A percentile compares a stretch with the other conserved stretches of the same genome.
phyloP scores from a whole-genome alignment of 2,329 filamentous ascomycete species.

The Alternaria sp. region DNA sequence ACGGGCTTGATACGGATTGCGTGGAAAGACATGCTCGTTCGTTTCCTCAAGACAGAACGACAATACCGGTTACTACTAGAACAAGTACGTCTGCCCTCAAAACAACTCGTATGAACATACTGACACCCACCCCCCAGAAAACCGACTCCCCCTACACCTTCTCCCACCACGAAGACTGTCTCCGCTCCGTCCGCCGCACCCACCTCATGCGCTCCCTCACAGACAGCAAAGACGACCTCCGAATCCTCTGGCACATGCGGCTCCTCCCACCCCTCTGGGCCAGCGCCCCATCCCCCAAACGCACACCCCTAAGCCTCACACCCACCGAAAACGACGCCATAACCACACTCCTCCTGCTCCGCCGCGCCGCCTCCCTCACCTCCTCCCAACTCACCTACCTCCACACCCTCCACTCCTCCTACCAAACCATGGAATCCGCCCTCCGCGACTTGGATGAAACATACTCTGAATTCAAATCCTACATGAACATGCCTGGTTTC shows the following conservation, averaged over 20 bases:
- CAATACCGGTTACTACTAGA: conserved; percentile 26
- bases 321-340: conserved; percentile 28
- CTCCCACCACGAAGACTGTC: conserved; percentile 34
- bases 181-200: conserved; percentile 35
- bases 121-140: conserved; percentile 14
- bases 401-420: conserved; percentile 23
- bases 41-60: conserved; percentile 32
- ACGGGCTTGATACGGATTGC: conserved; percentile 12
- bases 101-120: neutral
- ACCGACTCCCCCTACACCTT: conserved; percentile 24
- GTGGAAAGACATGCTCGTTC: conserved; percentile 34
- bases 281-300: conserved; percentile 10
- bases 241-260: conserved; percentile 31
- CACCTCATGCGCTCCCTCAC: conserved; percentile 22
- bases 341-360: conserved; percentile 26
- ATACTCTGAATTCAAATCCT: conserved; percentile 20
- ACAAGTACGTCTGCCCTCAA: conserved; percentile 9
- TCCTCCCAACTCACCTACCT: conserved; percentile 21
- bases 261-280: conserved; percentile 32
- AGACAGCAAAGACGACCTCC: conserved; percentile 14
- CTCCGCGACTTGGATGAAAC: conserved; percentile 9
- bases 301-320: conserved; percentile 11
- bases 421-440: conserved; percentile 22
- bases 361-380: conserved; percentile 30
- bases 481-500: conserved; percentile 16